Conservation (phyloP, 1,284 basidiomycete genomes). For the Puccinia horiana region DNA sequence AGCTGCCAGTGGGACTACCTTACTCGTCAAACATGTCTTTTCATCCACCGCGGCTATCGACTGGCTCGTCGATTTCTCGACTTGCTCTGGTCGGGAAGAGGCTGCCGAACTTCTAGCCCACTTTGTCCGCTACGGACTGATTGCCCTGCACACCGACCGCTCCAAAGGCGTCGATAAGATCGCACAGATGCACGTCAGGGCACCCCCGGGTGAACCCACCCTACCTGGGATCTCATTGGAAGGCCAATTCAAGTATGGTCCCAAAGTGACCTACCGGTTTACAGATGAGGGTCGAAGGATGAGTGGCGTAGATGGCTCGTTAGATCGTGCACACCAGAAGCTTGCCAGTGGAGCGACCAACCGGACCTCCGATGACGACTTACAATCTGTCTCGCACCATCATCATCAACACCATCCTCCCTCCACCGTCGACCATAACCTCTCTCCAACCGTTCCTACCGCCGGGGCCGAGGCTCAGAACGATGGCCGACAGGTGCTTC, state of each 20-base stretch:
- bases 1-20: slow-evolving; percentile 48
- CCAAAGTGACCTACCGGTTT: slow-evolving; percentile 88
- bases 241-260: slow-evolving; percentile 91
- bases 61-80: slow-evolving; percentile 97
- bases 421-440: not conserved
- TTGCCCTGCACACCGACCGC: slow-evolving; percentile 70
- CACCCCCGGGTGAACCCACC: slow-evolving; percentile 14
- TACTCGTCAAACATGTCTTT: slow-evolving; percentile 74
- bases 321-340: slow-evolving; percentile 47
- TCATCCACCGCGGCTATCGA: slow-evolving; percentile 81
- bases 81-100: slow-evolving; percentile 91
- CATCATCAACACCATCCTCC: slow-evolving; percentile 61
- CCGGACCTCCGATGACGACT: slow-evolving; percentile 61
- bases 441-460: slow-evolving; percentile 6
- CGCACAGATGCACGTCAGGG: slow-evolving; percentile 26
- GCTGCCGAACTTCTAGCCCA: slow-evolving; percentile 96
- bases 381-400: slow-evolving; percentile 60
- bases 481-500: slow-evolving; percentile 67
- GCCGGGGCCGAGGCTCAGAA: slow-evolving; percentile 67
- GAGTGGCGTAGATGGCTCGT: slow-evolving; percentile 49
- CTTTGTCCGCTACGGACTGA: slow-evolving; percentile 91
- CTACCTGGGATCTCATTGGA: slow-evolving; percentile 10
- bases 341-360: slow-evolving; percentile 54
- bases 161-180: slow-evolving; percentile 53
- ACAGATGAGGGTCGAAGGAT: slow-evolving; percentile 84